Percentiles rank a stretch among this genome's conserved stretches.
phyloP scores from a whole-genome alignment of 169 alveolate genomes.

The Plasmodium yoelii region DNA sequence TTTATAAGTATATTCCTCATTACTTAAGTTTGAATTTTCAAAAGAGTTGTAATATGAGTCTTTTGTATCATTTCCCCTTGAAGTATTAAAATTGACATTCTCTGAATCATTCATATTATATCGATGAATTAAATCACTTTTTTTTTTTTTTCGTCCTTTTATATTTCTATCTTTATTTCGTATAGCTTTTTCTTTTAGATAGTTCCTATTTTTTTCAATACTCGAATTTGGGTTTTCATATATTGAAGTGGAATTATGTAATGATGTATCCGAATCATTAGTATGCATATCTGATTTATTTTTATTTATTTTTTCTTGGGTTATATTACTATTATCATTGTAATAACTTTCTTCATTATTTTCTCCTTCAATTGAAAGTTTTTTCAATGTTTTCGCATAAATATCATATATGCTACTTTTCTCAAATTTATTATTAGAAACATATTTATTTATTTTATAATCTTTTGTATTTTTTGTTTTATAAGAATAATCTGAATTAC shows the following conservation, averaged over 20 bases:
- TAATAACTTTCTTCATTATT: conserved; percentile 28
- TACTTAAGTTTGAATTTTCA: conserved; percentile 15
- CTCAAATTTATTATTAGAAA: conserved; percentile 33
- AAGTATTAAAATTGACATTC: not conserved
- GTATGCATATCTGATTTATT: conserved; percentile 19
- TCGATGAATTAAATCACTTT: conserved; percentile 9
- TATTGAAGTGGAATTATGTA: conserved; percentile 18
- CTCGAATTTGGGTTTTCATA: conserved; percentile 11
- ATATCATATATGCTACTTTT: conserved; percentile 62
- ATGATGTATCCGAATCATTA: conserved; percentile 33
- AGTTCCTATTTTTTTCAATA: not conserved
- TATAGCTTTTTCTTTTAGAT: conserved; percentile 32
- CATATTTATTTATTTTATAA: conserved; percentile 35
- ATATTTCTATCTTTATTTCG: not conserved
- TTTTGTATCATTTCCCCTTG: no score
- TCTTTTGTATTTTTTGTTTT: conserved; percentile 20
- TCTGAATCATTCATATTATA: not conserved
- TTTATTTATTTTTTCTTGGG: conserved; percentile 30
- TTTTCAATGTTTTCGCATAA: conserved; percentile 49
- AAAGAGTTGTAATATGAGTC: not conserved
- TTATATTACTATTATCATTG: conserved; percentile 10
- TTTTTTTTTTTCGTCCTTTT: not conserved
- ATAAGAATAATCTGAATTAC: conserved; percentile 24
- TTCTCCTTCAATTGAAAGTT: conserved; percentile 51
- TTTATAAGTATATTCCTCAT: not conserved